These are phyloP conservation scores for Aschersonia sp. DNA, from an alignment of 2,329 filamentous ascomycete genomes.

Conservation along the genomic window DNA sequence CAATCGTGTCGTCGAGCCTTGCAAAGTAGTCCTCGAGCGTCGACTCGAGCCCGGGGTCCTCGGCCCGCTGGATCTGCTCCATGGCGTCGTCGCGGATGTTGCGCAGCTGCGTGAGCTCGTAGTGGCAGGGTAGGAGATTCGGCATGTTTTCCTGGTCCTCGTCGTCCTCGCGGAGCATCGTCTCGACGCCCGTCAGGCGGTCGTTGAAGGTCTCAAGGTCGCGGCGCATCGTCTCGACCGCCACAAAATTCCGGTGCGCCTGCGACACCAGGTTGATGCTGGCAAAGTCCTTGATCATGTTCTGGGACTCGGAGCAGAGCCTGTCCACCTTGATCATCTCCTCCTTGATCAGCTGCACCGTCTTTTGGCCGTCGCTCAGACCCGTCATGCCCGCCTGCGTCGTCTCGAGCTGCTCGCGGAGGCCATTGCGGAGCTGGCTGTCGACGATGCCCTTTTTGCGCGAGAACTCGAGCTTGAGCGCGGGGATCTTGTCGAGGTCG, in stretches of 20 bases:
- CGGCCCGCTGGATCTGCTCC: constrained; percentile 76
- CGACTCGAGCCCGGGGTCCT: constrained; percentile 58
- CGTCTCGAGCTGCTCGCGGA: constrained; percentile 85
- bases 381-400: constrained; percentile 87
- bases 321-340: constrained; percentile 98
- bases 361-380: constrained; percentile 79
- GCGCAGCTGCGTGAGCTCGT: constrained; percentile 77
- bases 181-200: constrained; percentile 60
- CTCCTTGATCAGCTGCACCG: constrained; percentile 85
- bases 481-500: constrained; percentile 89
- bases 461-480: constrained; percentile 79
- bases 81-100: constrained; percentile 95
- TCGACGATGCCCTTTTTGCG: constrained; percentile 91
- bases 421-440: constrained; percentile 71
- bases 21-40: constrained; percentile 86
- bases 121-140: constrained; percentile 79
- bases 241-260: constrained; percentile 91
- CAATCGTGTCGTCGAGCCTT: constrained; percentile 71
- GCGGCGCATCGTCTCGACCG: constrained; percentile 82
- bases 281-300: constrained; percentile 92
- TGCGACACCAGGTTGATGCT: constrained; percentile 86
- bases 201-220: constrained; percentile 80
- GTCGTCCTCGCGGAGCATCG: constrained; percentile 71
- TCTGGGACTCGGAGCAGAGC: constrained; percentile 91
- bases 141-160: constrained; percentile 78